phyloP scores from a whole-genome alignment of 768 basidiomycete genomes.

The Pulveroboletus ravenelii region DNA sequence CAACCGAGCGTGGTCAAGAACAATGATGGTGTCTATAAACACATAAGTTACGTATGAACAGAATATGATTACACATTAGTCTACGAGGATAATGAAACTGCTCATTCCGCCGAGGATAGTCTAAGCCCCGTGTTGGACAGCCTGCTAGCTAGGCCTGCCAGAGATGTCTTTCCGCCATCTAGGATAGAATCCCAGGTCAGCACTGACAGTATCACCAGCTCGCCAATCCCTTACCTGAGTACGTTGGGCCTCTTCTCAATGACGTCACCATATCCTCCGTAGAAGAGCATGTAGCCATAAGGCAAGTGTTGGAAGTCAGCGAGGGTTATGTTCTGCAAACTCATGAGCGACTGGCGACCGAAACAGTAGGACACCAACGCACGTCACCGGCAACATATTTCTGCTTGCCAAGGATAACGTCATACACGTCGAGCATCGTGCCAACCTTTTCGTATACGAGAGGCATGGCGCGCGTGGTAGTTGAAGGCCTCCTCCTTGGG shows the following conservation, averaged over 20 bases:
- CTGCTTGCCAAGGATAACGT: constrained; percentile 48
- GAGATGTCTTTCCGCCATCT: too few relatives aligned
- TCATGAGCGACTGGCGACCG: neutral
- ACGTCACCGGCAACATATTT: constrained; percentile 57
- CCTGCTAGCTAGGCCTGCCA: too few relatives aligned
- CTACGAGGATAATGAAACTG: too few relatives aligned
- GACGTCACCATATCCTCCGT: constrained; percentile 28
- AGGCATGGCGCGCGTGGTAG: constrained; percentile 42
- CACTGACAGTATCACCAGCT: too few relatives aligned
- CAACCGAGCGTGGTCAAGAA: too few relatives aligned
- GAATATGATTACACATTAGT: too few relatives aligned
- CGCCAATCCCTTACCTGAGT: too few relatives aligned
- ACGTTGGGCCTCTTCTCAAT: constrained; percentile 15
- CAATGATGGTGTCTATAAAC: too few relatives aligned
- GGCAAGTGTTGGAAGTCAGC: constrained; percentile 59
- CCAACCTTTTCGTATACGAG: constrained; percentile 35
- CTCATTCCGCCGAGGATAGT: too few relatives aligned
- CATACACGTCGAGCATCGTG: constrained; percentile 46
- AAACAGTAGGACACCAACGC: constrained; percentile 7
- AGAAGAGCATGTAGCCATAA: constrained; percentile 31
- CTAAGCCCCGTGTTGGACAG: too few relatives aligned
- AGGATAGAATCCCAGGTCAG: too few relatives aligned
- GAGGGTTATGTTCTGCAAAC: constrained; percentile 36
- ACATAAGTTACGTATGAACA: too few relatives aligned
- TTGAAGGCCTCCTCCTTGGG: constrained; percentile 33